Percentiles rank a stretch among this genome's conserved stretches.
phyloP scores from a whole-genome alignment of 192 early-diverging fungal species.

The Coemansia sp. region DNA sequence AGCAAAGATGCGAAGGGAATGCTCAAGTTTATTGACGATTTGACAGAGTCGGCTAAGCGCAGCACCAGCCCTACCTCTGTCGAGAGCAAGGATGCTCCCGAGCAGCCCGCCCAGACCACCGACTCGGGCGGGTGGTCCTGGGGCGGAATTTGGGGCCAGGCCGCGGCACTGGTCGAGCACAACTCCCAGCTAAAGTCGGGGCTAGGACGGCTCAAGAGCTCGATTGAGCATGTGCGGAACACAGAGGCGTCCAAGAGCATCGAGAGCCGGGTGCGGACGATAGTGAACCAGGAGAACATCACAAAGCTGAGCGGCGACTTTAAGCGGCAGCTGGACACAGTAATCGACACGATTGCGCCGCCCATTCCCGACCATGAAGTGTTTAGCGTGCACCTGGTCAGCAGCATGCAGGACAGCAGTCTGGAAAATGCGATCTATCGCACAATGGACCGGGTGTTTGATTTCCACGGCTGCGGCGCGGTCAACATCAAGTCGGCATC shows the following conservation, averaged over 20 bases:
- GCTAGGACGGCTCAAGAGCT: conserved; percentile 42
- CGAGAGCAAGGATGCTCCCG: neutral
- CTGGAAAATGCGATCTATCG: conserved; percentile 47
- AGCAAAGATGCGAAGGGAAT: conserved; percentile 32
- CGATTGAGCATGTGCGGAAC: conserved; percentile 42
- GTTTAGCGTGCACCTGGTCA: conserved; percentile 41
- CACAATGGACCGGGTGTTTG: conserved; percentile 51
- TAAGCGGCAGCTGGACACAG: conserved; percentile 42
- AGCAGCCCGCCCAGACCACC: neutral
- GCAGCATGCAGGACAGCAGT: conserved; percentile 27
- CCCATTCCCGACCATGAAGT: conserved; percentile 52
- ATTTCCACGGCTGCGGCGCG: conserved; percentile 44
- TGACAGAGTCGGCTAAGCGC: conserved; percentile 52
- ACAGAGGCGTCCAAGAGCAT: conserved; percentile 34
- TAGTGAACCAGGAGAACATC: conserved; percentile 43
- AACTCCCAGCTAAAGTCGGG: conserved; percentile 44
- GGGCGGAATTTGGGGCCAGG: conserved; percentile 52
- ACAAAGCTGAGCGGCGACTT: conserved; percentile 40
- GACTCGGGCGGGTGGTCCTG: conserved; percentile 42
- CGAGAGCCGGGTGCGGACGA: conserved; percentile 35
- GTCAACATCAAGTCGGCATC: conserved; percentile 42
- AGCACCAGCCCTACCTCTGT: conserved; percentile 12
- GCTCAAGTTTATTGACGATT: conserved; percentile 49
- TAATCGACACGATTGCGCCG: conserved; percentile 54
- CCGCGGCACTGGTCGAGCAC: conserved; percentile 46